A percentile compares a stretch with the other conserved stretches of the same genome.
Conservation (phyloP, 2,329 filamentous ascomycete genomes). For the Pyricularia pennisetigena region DNA sequence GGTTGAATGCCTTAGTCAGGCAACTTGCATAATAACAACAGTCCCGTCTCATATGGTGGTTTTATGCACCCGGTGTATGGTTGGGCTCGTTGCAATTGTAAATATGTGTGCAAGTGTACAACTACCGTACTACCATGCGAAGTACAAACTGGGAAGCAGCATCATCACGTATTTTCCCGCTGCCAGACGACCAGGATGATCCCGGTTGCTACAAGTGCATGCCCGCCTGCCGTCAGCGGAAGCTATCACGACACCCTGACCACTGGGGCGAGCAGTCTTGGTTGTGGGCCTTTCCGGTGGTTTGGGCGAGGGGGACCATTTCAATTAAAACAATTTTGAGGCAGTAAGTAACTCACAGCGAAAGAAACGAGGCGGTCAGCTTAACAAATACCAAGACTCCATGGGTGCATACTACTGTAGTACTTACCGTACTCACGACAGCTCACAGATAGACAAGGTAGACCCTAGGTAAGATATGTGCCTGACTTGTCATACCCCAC, state of each 20-base stretch:
- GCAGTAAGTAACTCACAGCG: not conserved
- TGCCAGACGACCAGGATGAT: not conserved
- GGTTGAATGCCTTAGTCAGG: not conserved
- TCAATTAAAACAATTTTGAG: not conserved
- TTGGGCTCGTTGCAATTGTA: not conserved
- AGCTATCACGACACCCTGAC: not conserved
- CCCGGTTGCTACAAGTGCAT: not conserved
- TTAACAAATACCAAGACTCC: not conserved
- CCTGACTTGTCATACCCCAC: not conserved
- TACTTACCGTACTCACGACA: not conserved
- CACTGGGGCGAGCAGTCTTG: not conserved
- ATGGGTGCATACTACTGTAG: not conserved
- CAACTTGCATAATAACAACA: not conserved
- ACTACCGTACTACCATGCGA: not conserved
- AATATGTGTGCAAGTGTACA: not conserved
- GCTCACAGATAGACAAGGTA: not conserved
- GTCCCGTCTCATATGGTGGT: not conserved
- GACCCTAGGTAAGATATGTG: not conserved
- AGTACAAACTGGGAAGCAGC: not conserved
- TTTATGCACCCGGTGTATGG: not conserved
- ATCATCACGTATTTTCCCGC: not conserved
- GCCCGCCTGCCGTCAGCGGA: not conserved
- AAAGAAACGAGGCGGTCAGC: not conserved
- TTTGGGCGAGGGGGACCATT: not conserved
- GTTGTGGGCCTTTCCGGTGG: not conserved